These are phyloP conservation scores for Plectosphaerella cucumerina DNA, from an alignment of 2,329 filamentous ascomycete genomes.

Conservation along the genomic window DNA sequence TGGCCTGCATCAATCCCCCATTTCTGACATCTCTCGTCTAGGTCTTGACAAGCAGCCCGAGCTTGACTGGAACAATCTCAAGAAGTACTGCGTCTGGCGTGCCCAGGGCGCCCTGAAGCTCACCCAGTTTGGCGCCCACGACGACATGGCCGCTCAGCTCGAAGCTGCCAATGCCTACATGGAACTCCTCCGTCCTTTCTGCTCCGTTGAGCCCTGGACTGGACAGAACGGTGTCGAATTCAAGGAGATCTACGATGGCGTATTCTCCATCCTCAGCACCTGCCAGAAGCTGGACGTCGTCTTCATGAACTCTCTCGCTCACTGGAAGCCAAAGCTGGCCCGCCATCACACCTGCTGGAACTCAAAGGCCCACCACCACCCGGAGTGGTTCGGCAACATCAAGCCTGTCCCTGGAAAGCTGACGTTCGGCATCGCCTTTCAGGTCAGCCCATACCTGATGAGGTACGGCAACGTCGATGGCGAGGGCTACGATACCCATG, in stretches of 20 bases:
- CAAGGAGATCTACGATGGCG: constrained; percentile 21
- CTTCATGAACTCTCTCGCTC: neutral
- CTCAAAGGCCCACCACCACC: neutral
- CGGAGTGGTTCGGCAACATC: neutral
- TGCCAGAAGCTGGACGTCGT: constrained; percentile 20
- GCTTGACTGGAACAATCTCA: neutral
- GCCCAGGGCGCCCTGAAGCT: neutral
- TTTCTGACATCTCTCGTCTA: neutral
- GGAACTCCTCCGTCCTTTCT: neutral
- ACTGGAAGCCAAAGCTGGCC: neutral
- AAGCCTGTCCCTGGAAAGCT: neutral
- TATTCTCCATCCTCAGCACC: constrained; percentile 19
- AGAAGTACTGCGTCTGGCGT: neutral
- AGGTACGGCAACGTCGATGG: neutral
- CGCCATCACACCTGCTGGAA: neutral
- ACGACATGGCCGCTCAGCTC: neutral
- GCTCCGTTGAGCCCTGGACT: neutral
- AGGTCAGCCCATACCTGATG: neutral
- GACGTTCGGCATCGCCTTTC: neutral
- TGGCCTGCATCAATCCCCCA: too few species aligned
- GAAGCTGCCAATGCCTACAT: neutral
- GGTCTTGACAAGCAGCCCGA: neutral
- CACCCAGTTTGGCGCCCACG: neutral
- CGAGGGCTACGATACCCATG: neutral
- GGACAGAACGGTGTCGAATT: constrained; percentile 8